Evolutionary conservation across 495 filamentous ascomycete genomes (phyloP).

Genomic region (Diplogelasinospora grovesii): DNA sequence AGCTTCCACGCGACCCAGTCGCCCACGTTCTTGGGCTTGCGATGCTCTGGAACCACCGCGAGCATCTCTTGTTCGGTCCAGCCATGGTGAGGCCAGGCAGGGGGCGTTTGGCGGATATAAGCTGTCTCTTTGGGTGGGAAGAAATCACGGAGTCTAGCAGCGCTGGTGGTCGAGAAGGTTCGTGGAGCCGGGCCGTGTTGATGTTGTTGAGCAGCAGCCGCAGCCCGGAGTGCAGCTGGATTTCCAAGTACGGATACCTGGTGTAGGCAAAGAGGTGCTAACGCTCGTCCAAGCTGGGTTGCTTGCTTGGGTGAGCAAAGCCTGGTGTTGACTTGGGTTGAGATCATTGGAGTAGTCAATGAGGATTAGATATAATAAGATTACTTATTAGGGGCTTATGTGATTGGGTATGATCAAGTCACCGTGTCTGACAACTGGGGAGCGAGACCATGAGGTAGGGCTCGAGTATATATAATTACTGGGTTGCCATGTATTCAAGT

Average conservation of each 20-base stretch:
- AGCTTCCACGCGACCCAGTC: constrained; percentile 43
- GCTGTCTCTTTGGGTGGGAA: constrained; percentile 42
- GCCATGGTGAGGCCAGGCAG: constrained; percentile 65
- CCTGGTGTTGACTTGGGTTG: constrained; percentile 18
- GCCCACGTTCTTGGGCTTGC: constrained; percentile 29
- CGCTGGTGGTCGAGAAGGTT: constrained; percentile 36
- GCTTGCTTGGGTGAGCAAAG: constrained; percentile 29
- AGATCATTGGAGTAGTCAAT: constrained; percentile 16
- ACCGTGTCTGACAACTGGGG: too few relatives aligned
- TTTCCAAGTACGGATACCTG: constrained; percentile 13
- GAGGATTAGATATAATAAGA: not conserved
- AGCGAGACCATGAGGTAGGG: too few relatives aligned
- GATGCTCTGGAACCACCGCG: constrained; percentile 33
- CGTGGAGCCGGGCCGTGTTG: constrained; percentile 7
- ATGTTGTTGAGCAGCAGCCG: constrained; percentile 3
- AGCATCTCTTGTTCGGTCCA: constrained; percentile 45
- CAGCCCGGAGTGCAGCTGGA: constrained; percentile 19
- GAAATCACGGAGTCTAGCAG: constrained; percentile 35
- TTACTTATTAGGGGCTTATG: too few relatives aligned
- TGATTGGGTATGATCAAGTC: too few relatives aligned
- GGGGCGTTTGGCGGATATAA: constrained; percentile 41
- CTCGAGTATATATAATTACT: too few relatives aligned
- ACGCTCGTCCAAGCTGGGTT: constrained; percentile 22
- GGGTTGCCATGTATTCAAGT: too few relatives aligned
- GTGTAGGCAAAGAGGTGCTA: constrained; percentile 17